phyloP scores from a whole-genome alignment of 257 asterid species.

The Solanum virginianum region DNA sequence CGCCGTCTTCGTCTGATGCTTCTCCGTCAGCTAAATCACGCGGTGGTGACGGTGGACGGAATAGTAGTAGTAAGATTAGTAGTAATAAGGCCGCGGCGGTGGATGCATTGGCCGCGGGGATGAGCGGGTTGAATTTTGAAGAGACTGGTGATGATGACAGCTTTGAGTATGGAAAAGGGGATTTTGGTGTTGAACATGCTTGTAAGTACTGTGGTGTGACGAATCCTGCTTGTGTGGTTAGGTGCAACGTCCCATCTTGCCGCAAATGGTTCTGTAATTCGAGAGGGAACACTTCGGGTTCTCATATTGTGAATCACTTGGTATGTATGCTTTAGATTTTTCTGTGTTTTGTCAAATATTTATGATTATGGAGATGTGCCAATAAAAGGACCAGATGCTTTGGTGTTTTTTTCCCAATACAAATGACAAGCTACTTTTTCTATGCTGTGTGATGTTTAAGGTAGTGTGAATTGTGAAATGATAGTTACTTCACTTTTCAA shows the following conservation, averaged over 20 bases:
- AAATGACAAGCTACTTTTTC: neutral
- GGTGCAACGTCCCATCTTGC: slow-evolving; percentile 95
- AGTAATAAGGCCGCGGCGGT: slow-evolving; percentile 61
- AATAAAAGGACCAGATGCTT: neutral
- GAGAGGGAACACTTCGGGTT: slow-evolving; percentile 97
- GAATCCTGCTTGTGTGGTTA: slow-evolving; percentile 89
- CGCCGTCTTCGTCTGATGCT: slow-evolving; percentile 51
- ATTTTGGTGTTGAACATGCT: slow-evolving; percentile 76
- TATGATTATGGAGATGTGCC: neutral
- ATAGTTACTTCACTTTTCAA: neutral
- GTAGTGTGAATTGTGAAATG: neutral
- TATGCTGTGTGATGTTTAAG: neutral
- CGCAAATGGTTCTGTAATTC: slow-evolving; percentile 98
- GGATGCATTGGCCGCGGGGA: slow-evolving; percentile 86
- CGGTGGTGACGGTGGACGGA: slow-evolving; percentile 4
- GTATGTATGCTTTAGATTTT: slow-evolving; percentile 28
- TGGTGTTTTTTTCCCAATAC: neutral
- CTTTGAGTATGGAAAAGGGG: slow-evolving; percentile 82
- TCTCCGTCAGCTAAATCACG: slow-evolving; percentile 44
- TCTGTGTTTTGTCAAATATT: neutral
- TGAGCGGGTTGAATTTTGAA: slow-evolving; percentile 90
- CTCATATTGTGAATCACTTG: slow-evolving; percentile 95
- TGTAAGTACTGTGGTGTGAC: slow-evolving; percentile 91
- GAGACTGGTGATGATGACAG: slow-evolving; percentile 90
- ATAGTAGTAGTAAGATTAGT: neutral